Percentiles rank a stretch among this genome's conserved stretches.
Evolutionary conservation across 768 basidiomycete species (phyloP).

Genomic region (Amylocystis lapponica): DNA sequence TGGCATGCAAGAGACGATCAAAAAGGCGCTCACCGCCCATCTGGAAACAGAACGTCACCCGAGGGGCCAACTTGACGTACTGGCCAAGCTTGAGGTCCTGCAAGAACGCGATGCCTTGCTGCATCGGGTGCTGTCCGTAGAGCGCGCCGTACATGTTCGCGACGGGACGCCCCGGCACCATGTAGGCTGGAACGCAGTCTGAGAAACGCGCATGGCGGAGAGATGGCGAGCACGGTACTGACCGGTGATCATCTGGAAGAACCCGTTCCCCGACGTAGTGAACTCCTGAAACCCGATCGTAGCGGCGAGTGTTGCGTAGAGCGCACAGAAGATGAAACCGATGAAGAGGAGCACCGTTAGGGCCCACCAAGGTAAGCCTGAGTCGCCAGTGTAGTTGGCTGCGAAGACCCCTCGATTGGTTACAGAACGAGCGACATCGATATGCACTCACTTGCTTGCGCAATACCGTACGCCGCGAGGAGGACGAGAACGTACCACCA

Average conservation of each 20-base stretch:
- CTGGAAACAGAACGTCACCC: constrained; percentile 43
- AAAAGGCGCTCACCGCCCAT: too few relatives aligned
- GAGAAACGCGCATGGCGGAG: not conserved
- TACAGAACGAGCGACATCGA: too few relatives aligned
- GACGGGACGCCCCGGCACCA: constrained; percentile 24
- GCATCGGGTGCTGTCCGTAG: constrained; percentile 29
- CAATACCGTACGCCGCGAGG: constrained; percentile 40
- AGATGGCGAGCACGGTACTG: not conserved
- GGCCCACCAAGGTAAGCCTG: constrained; percentile 48
- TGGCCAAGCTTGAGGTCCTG: constrained; percentile 56
- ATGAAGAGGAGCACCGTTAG: constrained; percentile 48
- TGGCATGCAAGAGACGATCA: too few relatives aligned
- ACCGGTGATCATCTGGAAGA: constrained; percentile 22
- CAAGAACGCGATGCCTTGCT: constrained; percentile 45
- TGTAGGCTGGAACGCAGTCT: constrained; percentile 13
- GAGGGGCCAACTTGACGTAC: constrained; percentile 57
- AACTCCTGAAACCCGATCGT: constrained; percentile 25
- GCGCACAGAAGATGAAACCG: constrained; percentile 45
- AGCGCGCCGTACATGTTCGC: constrained; percentile 38
- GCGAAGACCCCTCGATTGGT: not conserved
- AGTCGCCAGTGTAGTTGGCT: constrained; percentile 8
- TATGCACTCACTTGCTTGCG: constrained; percentile 31
- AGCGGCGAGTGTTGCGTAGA: constrained; percentile 45
- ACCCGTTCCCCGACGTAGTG: constrained; percentile 23
- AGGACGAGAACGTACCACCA: constrained; percentile 48